A percentile compares a stretch with the other conserved stretches of the same genome.
phyloP scores from a whole-genome alignment of 73 alveolate species.

The Blepharisma stoltei region DNA sequence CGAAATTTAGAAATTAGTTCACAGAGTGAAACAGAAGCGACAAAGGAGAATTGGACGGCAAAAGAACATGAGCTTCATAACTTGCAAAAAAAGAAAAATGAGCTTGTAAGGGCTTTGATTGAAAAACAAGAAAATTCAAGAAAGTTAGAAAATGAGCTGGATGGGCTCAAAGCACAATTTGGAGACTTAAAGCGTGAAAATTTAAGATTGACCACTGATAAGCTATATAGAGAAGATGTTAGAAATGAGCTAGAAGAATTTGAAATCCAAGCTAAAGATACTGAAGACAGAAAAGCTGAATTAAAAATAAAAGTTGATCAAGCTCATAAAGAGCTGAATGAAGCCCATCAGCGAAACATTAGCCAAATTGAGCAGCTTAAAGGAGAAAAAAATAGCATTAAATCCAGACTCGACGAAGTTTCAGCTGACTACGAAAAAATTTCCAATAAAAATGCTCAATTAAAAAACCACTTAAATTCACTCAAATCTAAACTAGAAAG shows the following conservation, averaged over 20 bases:
- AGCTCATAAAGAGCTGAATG: neutral
- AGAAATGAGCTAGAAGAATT: slow-evolving; percentile 11
- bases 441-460: neutral
- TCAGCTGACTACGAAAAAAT: slow-evolving; percentile 10
- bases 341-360: neutral
- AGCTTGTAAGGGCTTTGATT: neutral
- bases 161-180: neutral
- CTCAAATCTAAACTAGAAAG: no score
- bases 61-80: neutral
- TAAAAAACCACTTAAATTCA: no score
- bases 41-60: neutral
- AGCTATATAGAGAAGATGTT: neutral
- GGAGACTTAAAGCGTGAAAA: slow-evolving; percentile 17
- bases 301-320: neutral
- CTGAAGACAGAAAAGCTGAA: slow-evolving; percentile 8
- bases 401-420: neutral
- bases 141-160: slow-evolving; percentile 12
- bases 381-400: neutral
- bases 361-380: neutral
- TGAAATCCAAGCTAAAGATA: neutral
- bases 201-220: neutral
- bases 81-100: neutral
- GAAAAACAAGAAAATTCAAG: slow-evolving; percentile 23
- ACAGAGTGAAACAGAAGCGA: neutral
- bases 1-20: neutral